These are phyloP conservation scores for Aureobasidium lini DNA, from an alignment of 2,329 filamentous ascomycete species.

Conservation along the genomic window DNA sequence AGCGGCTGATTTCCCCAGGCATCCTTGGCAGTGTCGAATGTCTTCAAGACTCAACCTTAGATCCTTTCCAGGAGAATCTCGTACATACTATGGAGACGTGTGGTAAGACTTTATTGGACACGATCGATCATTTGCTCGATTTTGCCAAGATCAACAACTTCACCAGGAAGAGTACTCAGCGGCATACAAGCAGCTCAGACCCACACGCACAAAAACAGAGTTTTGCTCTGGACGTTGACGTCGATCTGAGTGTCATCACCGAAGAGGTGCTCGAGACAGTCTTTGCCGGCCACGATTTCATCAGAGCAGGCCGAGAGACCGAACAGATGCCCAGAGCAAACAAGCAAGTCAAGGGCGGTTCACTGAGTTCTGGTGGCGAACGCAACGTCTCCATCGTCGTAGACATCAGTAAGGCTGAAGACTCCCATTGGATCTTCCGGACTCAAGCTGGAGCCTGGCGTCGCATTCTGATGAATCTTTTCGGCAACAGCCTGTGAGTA, in stretches of 20 bases:
- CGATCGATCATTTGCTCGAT: constrained; percentile 31
- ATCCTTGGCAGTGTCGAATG: constrained; percentile 41
- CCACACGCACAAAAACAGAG: constrained; percentile 2
- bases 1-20: neutral
- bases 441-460: constrained; percentile 39
- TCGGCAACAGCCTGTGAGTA: constrained; percentile 34
- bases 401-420: constrained; percentile 3
- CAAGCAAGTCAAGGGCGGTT: neutral
- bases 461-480: constrained; percentile 41
- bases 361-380: neutral
- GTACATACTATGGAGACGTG: constrained; percentile 35
- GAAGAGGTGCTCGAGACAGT: constrained; percentile 14
- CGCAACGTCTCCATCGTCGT: neutral
- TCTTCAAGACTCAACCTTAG: constrained; percentile 35
- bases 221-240: constrained; percentile 11
- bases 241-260: constrained; percentile 12
- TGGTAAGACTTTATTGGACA: constrained; percentile 29
- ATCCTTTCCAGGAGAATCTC: constrained; percentile 35
- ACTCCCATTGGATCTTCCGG: constrained; percentile 33
- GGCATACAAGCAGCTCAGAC: constrained; percentile 19
- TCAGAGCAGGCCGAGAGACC: constrained; percentile 16
- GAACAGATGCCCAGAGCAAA: constrained; percentile 2
- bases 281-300: constrained; percentile 37
- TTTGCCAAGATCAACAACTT: constrained; percentile 34
- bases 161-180: constrained; percentile 18